Conservation (phyloP, 2,329 filamentous ascomycete genomes). For the Colletotrichum tofieldiae region DNA sequence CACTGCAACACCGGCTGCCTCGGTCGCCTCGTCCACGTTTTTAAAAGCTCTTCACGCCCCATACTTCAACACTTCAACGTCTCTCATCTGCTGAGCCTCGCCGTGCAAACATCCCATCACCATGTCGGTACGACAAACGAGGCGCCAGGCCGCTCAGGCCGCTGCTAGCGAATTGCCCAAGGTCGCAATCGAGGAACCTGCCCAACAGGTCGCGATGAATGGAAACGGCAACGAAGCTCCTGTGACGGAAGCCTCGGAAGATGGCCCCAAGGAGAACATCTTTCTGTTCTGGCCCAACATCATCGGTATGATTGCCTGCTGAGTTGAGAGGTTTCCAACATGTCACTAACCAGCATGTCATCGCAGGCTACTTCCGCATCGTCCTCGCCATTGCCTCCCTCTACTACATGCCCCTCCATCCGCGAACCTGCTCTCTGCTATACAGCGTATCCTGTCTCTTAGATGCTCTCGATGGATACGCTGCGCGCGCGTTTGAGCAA, state of each 20-base stretch:
- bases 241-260: constrained; percentile 53
- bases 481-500: constrained; percentile 86
- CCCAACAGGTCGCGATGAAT: constrained; percentile 53
- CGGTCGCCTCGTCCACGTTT: constrained; percentile 29
- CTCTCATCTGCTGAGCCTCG: constrained; percentile 10
- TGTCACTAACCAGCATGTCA: constrained; percentile 10
- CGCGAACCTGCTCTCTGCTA: constrained; percentile 91
- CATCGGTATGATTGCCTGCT: constrained; percentile 72
- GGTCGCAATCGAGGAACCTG: constrained; percentile 18
- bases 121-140: constrained; percentile 59
- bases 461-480: constrained; percentile 94
- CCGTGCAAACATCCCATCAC: constrained; percentile 27
- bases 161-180: constrained; percentile 36
- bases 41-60: constrained; percentile 39
- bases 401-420: constrained; percentile 99
- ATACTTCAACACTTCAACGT: constrained; percentile 17
- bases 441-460: constrained; percentile 96
- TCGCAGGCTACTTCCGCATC: constrained; percentile 81
- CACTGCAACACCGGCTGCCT: constrained; percentile 40
- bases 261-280: constrained; percentile 76
- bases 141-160: constrained; percentile 56
- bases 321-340: not conserved
- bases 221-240: constrained; percentile 62
- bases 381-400: constrained; percentile 90
- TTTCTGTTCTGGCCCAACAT: constrained; percentile 88